A percentile compares a stretch with the other conserved stretches of the same genome.
Conservation (phyloP, 441 rosid genomes). For the Erysimum cheiri region DNA sequence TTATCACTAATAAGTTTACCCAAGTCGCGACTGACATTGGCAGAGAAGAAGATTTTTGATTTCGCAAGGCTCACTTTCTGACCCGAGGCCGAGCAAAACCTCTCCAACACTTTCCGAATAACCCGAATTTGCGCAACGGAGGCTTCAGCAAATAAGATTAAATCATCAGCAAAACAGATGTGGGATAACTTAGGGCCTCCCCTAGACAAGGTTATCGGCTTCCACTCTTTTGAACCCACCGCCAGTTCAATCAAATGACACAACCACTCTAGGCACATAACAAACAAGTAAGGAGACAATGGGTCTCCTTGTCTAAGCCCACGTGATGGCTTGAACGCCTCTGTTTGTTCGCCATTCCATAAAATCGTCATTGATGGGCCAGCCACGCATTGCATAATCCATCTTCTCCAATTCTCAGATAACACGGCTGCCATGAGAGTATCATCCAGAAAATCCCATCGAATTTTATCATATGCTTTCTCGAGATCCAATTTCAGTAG, state of each 20-base stretch:
- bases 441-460: neutral
- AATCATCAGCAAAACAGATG: neutral
- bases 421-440: neutral
- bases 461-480: constrained; percentile 10
- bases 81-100: neutral
- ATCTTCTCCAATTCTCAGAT: neutral
- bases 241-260: too few species aligned
- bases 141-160: neutral
- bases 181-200: neutral
- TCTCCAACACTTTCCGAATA: neutral
- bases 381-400: neutral
- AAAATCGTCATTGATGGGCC: too few species aligned
- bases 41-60: neutral
- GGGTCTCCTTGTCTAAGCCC: too few species aligned
- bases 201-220: neutral
- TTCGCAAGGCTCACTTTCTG: neutral
- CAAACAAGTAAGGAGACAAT: too few species aligned
- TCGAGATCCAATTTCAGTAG: neutral
- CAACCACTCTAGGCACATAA: too few species aligned
- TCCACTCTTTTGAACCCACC: neutral
- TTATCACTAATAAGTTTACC: neutral
- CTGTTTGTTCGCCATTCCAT: too few species aligned
- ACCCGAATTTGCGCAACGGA: neutral
- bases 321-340: too few species aligned
- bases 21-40: neutral